Conservation (phyloP, 23 red algal species). For the Gracilaria caudata region DNA sequence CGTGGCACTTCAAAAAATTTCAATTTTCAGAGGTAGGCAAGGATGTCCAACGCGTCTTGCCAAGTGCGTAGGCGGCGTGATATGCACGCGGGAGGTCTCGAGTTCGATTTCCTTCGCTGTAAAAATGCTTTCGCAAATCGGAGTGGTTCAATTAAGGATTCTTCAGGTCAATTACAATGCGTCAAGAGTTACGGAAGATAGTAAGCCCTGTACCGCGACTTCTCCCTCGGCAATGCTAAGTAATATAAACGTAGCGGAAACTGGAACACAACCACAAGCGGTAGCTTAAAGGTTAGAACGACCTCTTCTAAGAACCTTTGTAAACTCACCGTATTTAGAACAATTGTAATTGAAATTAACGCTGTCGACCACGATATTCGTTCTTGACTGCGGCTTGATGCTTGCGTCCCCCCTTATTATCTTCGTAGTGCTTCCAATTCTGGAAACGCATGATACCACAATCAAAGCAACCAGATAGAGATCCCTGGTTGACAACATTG, state of each 20-base stretch:
- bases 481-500: neutral
- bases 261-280: slow-evolving; percentile 9
- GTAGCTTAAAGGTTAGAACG: neutral
- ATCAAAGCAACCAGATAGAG: neutral
- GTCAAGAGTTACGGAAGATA: neutral
- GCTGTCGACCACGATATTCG: neutral
- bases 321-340: neutral
- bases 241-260: slow-evolving; percentile 1
- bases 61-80: no score
- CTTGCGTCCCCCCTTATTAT: neutral
- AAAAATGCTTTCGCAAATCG: neutral
- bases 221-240: slow-evolving; percentile 1
- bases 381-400: neutral
- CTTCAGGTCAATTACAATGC: neutral
- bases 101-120: neutral
- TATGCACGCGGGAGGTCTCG: no score
- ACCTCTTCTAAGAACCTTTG: neutral
- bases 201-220: slow-evolving; percentile 8
- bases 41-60: no score
- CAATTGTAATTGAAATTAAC: neutral
- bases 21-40: no score
- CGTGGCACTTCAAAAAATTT: no score
- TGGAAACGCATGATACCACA: neutral
- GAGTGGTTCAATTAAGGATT: neutral
- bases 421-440: slow-evolving; percentile 12